These are phyloP conservation scores for Aspergillus sp. DNA, from an alignment of 2,329 filamentous ascomycete species.

Conservation along the genomic window DNA sequence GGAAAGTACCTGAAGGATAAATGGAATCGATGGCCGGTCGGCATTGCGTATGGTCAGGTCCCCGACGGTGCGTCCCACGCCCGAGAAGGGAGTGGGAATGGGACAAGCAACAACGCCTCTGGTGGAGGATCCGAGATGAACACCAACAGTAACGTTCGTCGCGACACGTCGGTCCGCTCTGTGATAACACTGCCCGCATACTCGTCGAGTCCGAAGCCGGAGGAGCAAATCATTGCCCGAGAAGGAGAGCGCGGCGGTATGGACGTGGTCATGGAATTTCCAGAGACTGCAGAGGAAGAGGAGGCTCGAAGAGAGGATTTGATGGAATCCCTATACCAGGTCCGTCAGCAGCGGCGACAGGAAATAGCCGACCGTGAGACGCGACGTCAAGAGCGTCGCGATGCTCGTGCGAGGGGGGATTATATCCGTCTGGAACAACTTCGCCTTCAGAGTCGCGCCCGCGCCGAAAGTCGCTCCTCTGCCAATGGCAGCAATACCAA, in stretches of 20 bases:
- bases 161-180: constrained; percentile 85
- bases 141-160: constrained; percentile 57
- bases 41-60: constrained; percentile 43
- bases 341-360: constrained; percentile 72
- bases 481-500: constrained; percentile 36
- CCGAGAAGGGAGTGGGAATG: constrained; percentile 10
- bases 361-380: constrained; percentile 77
- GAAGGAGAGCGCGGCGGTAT: constrained; percentile 92
- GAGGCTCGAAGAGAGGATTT: constrained; percentile 78
- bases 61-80: constrained; percentile 21
- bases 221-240: constrained; percentile 78
- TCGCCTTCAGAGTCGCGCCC: constrained; percentile 54
- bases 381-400: constrained; percentile 65
- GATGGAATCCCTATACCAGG: constrained; percentile 91
- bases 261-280: constrained; percentile 84
- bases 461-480: constrained; percentile 36
- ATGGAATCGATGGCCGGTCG: constrained; percentile 53
- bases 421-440: constrained; percentile 66
- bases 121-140: constrained; percentile 30
- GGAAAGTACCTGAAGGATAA: constrained; percentile 51
- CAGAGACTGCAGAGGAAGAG: constrained; percentile 75
- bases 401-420: constrained; percentile 73
- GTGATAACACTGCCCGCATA: constrained; percentile 93
- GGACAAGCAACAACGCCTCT: constrained; percentile 28
- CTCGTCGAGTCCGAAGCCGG: constrained; percentile 67